These are phyloP conservation scores for Pinus tabuliformis DNA, from an alignment of 75 land plant genomes.

Conservation along the genomic window DNA sequence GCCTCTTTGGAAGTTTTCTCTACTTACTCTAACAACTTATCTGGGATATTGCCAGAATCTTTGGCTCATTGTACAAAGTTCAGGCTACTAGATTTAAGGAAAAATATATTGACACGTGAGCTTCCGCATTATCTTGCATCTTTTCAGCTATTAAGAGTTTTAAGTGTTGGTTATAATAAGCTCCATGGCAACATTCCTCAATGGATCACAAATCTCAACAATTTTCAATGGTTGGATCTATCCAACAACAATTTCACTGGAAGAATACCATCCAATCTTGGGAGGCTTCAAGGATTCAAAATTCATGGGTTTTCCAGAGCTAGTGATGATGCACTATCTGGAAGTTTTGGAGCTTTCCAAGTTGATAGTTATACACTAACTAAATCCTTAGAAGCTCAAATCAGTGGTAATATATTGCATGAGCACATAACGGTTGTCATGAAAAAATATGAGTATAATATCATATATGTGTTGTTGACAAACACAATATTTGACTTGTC, in stretches of 20 bases:
- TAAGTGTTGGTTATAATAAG: conserved; percentile 5
- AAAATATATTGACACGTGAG: conserved; percentile 12
- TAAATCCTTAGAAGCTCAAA: too few species aligned
- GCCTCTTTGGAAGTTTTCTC: not conserved
- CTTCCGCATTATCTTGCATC: not conserved
- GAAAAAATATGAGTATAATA: conserved; percentile 10
- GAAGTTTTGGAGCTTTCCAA: too few species aligned
- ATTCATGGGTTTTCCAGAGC: conserved; percentile 15
- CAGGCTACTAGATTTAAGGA: conserved; percentile 5
- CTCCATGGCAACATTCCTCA: conserved; percentile 11
- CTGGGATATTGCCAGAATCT: not conserved
- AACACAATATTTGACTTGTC: conserved; percentile 13
- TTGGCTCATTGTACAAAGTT: not conserved
- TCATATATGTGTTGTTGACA: conserved; percentile 5
- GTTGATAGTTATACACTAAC: too few species aligned
- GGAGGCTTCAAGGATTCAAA: conserved; percentile 4
- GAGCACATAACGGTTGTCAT: conserved; percentile 15
- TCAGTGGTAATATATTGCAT: conserved; percentile 18
- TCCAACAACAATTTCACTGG: not conserved
- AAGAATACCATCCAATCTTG: conserved; percentile 19
- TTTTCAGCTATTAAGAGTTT: not conserved
- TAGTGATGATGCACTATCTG: conserved; percentile 13
- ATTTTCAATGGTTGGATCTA: too few species aligned
- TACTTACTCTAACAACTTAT: not conserved
- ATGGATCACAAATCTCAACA: not conserved